Evolutionary conservation across 139 green algal genomes (phyloP), one percentile per base, ranked within the genome.

Genomic region (Pleodorina starrii): DNA sequence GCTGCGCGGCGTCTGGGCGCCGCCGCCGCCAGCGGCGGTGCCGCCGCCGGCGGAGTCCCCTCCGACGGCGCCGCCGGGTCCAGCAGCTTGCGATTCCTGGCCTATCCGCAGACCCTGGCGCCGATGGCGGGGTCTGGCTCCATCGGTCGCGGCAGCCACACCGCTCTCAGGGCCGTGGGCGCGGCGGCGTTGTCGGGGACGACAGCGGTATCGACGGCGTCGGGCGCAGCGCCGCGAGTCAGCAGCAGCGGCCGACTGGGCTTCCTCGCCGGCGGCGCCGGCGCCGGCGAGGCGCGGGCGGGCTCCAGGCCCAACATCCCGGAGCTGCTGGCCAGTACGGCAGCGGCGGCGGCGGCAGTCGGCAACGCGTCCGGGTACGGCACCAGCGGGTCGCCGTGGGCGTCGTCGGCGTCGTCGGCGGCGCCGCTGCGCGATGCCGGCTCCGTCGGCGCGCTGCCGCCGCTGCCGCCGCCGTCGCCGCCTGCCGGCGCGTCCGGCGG

Each of bases 271-370:
- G 42, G 42, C 72, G 72, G 9, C 40, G 38, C 1, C 72, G 43
- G 40, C 25, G 46, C 23, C 44, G 27, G 74, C 44, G 44, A 44
- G 14, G 46, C n/a, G 11, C 7, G 74, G 25, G n/a, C 0, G 14
- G 74, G 43, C 9, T n/a, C 29, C 4, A 48, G 74, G 5, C 74
- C 74, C 2, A 66, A 25, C 25, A 27, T 82, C 14, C 46, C 74
- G 12, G 74, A 63, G 74, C 44, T 82, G 7, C 74, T 82, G 11
- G 74, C 74, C 27, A 82, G 25, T 4, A 82, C 74, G 1, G 74
- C 44, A 1, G 43, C 43, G 5, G 74, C 38, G 1, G 74, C 74
- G 12, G 44, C 74, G 4, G 74, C 74, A 23, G 32, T 63, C 43
- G 46, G 44, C 27, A 29, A 25, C 42, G 27, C 21, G 9, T 38